Conservation (phyloP, 768 basidiomycete species). For the Collybia mongolica region DNA sequence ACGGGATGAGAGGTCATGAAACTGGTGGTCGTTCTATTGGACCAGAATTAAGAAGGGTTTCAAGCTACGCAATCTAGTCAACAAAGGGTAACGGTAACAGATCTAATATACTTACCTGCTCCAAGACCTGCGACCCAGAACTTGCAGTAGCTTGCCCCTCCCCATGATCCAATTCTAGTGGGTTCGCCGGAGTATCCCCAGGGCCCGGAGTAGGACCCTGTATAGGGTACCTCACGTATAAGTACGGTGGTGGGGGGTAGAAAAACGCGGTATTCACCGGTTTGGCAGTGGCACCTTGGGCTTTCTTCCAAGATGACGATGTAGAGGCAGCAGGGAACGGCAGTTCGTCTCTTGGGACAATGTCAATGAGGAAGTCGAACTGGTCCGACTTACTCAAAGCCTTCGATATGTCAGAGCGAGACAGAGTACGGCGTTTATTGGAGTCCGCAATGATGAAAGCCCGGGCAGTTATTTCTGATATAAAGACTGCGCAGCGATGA, state of each 20-base stretch:
- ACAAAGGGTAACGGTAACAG: neutral
- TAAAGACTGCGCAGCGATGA: slow-evolving; percentile 68
- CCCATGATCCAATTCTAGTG: slow-evolving; percentile 6
- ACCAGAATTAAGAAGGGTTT: slow-evolving; percentile 17
- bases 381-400: slow-evolving; percentile 92
- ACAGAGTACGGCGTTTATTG: slow-evolving; percentile 94
- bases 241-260: neutral
- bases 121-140: slow-evolving; percentile 15
- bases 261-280: slow-evolving; percentile 9
- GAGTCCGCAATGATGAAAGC: slow-evolving; percentile 96
- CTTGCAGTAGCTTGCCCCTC: neutral
- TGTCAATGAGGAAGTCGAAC: slow-evolving; percentile 97
- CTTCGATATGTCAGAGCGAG: slow-evolving; percentile 90
- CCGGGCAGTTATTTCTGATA: slow-evolving; percentile 92
- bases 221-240: neutral
- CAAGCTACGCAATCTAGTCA: slow-evolving; percentile 13
- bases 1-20: slow-evolving; percentile 8
- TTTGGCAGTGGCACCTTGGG: slow-evolving; percentile 7
- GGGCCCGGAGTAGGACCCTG: slow-evolving; percentile 4
- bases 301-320: slow-evolving; percentile 18
- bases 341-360: slow-evolving; percentile 83
- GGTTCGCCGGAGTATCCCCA: slow-evolving; percentile 7
- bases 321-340: slow-evolving; percentile 27
- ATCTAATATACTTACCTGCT: slow-evolving; percentile 15
- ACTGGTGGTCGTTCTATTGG: slow-evolving; percentile 12